Conservation (phyloP, 257 asterid genomes). For the Solanum arcanum region DNA sequence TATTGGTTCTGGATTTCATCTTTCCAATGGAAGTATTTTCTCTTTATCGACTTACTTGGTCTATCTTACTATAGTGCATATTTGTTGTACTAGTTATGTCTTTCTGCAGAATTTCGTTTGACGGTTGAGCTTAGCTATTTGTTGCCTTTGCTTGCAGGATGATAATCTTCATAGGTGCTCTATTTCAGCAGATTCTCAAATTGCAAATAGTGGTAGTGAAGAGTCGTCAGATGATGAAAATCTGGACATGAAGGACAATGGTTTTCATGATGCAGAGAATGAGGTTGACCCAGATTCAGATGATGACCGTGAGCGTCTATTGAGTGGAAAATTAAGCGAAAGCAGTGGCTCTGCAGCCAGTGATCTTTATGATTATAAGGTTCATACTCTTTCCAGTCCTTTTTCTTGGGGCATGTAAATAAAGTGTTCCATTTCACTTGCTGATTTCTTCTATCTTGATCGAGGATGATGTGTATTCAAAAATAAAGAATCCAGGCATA, state of each 20-base stretch:
- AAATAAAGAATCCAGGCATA: background rate
- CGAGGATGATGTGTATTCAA: background rate
- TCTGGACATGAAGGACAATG: slow-evolving; percentile 44
- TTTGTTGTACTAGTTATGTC: background rate
- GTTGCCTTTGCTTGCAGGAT: slow-evolving; percentile 38
- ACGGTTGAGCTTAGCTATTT: background rate
- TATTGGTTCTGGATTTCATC: background rate
- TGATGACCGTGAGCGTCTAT: slow-evolving; percentile 63
- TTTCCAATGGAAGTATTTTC: background rate
- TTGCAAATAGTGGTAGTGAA: slow-evolving; percentile 62
- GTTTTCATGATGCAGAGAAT: slow-evolving; percentile 86
- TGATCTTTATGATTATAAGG: slow-evolving; percentile 92
- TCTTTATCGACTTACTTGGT: background rate
- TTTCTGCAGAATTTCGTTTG: background rate
- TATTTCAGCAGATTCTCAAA: slow-evolving; percentile 73
- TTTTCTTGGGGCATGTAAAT: background rate
- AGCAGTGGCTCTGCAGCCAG: slow-evolving; percentile 86
- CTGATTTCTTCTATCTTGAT: background rate
- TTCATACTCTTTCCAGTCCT: slow-evolving; percentile 10
- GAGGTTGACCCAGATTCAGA: slow-evolving; percentile 67
- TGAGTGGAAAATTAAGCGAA: slow-evolving; percentile 83
- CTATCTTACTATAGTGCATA: background rate
- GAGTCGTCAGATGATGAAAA: slow-evolving; percentile 66
- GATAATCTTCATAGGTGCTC: slow-evolving; percentile 68
- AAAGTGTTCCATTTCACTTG: background rate